Percentiles rank a stretch among this genome's conserved stretches.
Evolutionary conservation across 148 eudicot genomes (phyloP).

Genomic region (Pouteria glomerata): DNA sequence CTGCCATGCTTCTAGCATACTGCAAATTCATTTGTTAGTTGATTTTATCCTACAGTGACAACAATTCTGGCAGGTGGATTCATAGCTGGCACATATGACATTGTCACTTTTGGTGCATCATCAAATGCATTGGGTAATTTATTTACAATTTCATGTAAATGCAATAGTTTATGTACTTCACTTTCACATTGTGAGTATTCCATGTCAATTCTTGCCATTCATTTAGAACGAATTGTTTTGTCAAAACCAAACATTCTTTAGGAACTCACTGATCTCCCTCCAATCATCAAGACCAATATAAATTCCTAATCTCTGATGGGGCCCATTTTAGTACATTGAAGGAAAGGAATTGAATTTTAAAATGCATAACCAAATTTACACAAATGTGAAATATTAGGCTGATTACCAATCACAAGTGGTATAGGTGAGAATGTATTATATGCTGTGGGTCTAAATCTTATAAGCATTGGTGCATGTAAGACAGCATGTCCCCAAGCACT

Average conservation of each 20-base stretch:
- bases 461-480: background rate
- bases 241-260: too few species aligned
- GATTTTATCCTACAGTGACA: background rate
- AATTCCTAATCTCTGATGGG: background rate
- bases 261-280: too few species aligned
- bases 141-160: background rate
- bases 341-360: background rate
- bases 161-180: background rate
- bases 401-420: background rate
- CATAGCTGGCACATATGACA: background rate
- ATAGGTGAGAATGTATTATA: background rate
- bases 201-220: background rate
- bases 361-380: background rate
- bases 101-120: background rate
- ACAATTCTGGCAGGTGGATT: background rate
- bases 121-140: background rate
- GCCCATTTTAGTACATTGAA: background rate
- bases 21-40: background rate
- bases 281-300: background rate
- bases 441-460: background rate
- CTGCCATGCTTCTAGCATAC: background rate
- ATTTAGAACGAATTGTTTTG: background rate
- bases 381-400: background rate
- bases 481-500: background rate
- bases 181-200: background rate